Evolutionary conservation across 2,329 filamentous ascomycete species (phyloP).

Genomic region (Cadophora sp.): DNA sequence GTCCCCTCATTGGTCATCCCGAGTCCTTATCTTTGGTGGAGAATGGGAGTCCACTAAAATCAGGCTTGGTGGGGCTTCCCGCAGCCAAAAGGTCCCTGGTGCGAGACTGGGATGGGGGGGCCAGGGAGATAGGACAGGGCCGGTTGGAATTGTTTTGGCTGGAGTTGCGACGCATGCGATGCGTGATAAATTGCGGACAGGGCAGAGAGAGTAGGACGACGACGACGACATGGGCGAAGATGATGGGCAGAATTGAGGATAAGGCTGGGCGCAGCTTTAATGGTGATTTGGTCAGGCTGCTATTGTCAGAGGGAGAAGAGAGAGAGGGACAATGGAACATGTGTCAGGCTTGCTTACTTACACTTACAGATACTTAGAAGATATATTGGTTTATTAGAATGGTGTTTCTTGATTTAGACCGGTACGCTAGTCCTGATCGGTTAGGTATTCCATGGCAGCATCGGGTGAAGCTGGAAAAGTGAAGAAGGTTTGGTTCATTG

Average conservation of each 20-base stretch:
- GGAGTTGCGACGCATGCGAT: not conserved
- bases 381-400: not conserved
- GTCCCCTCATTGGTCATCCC: slow-evolving; percentile 10
- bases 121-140: not conserved
- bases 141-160: not conserved
- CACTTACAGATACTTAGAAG: not conserved
- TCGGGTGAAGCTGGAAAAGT: not conserved
- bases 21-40: slow-evolving; percentile 19
- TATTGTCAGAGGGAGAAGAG: not conserved
- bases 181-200: not conserved
- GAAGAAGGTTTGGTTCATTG: not conserved
- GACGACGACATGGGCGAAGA: not conserved
- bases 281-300: no score
- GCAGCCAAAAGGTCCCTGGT: slow-evolving; percentile 6
- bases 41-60: slow-evolving; percentile 5
- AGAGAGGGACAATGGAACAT: not conserved
- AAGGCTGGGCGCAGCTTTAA: not conserved
- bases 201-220: not conserved
- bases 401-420: not conserved
- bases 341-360: not conserved
- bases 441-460: not conserved
- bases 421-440: not conserved
- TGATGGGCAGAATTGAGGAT: not conserved
- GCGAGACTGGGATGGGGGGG: not conserved
- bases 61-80: not conserved